Base-by-base conservation (phyloP, 306 rosid genomes). In the Vicia sativa region DNA sequence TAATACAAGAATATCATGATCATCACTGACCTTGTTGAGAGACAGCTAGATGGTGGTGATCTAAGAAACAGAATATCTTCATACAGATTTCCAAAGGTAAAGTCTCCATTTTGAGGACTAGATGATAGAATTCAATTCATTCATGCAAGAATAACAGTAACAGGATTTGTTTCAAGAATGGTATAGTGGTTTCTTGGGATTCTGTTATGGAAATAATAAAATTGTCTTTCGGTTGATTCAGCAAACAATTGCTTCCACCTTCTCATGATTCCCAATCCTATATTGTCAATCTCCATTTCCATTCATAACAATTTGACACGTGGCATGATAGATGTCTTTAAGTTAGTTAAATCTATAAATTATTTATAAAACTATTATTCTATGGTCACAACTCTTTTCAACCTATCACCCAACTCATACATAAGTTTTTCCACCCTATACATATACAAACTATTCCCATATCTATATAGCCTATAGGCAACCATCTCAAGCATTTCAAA, bases 61-160 rank as follows among this genome's bases (percentile, higher is more conserved):
- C 92, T 81, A 86, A 82, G 67, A 80, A 76, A 71, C 82, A 75
- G 73, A 89, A 82, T 4, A 89, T 84, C 68, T 84, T 82, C 15
- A 70, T 59, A 61, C 69, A 81, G 44, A 89, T 66, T 68, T 89
- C 96, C 35, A 46, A n/a, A 4, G 90, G 96, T 46, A 89, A 75
- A 7, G 23, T 78, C 54, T 86, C 96, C 92, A 84, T 81, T 43
- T 67, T 56, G 41, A 65, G 10, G 38, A 56, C 18, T 37, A 67
- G 49, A 45, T 71, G 4, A 2, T 6, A 25, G 46, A 70, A 56
- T 68, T 55, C 34, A 53, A 11, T 53, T 52, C 31, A 52, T 52
- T 50, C 68, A 54, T 62, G 62, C 49, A 61, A 34, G 37, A 31
- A 7, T 1, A 42, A 57, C 52, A 61, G 14, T 16, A 67, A 12